Base-by-base conservation (phyloP, 768 basidiomycete genomes). In the Phlebiopsis flavidoalba region DNA sequence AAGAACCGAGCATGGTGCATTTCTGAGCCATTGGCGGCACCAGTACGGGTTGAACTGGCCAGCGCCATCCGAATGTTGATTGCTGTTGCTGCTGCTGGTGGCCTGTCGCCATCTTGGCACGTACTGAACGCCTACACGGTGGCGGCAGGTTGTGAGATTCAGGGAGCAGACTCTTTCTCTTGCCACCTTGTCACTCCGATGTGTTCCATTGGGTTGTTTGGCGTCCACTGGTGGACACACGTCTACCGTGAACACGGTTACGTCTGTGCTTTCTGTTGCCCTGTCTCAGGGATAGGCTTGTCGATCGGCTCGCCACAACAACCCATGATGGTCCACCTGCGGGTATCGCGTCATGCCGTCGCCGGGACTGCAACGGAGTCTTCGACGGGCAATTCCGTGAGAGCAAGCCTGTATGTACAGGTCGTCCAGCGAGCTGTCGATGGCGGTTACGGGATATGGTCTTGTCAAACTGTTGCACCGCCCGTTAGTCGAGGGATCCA, bases 231-330 rank as follows among this genome's bases (percentile, higher is more conserved):
- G 71, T 22, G n/a, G n/a, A 73, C 68, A 26, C 66, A 62, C 26
- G 66, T 58, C n/a, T n/a, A n/a, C n/a, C n/a, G n/a, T n/a, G n/a
- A n/a, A n/a, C n/a, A n/a, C n/a, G n/a, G n/a, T n/a, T n/a, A n/a
- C n/a, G n/a, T n/a, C n/a, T n/a, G n/a, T n/a, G n/a, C n/a, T n/a
- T 60, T 22, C 75, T 71, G 71, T 78, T 77, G 55, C 73, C 65
- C 58, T 70, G n/a, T 69, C 52, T 74, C 65, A 57, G 70, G 63
- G 59, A 74, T 69, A 45, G 66, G 63, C 31, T 69, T 66, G 37
- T 69, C 67, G 35, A 63, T 68, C 8, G 79, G 64, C 52, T 81
- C 79, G n/a, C 87, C 86, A 69, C 89, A 91, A 67, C 89, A 90
- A 63, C 83, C 79, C 85, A 87, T 88, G 65, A 65, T 74, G 65